Evolutionary conservation across 345 rosid species (phyloP).

Genomic region (Rhodomyrtus tomentosa): DNA sequence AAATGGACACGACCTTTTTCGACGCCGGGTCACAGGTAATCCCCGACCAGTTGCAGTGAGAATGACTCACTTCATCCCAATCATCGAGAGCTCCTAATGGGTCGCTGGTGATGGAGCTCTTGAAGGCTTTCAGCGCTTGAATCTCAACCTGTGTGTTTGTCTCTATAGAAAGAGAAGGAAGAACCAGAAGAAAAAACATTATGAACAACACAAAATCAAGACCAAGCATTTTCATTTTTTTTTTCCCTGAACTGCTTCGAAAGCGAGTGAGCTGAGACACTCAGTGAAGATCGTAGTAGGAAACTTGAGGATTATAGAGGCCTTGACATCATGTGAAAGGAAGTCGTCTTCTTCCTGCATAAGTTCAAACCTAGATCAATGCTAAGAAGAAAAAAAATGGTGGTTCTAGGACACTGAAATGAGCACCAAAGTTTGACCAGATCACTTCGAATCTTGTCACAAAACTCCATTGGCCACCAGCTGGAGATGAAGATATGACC

Average conservation of each 20-base stretch:
- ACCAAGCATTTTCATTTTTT: not conserved
- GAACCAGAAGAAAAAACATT: not conserved
- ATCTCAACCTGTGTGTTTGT: conserved; percentile 22
- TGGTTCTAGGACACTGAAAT: not conserved
- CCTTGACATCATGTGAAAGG: not conserved
- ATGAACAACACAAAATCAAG: not conserved
- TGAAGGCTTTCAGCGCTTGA: conserved; percentile 55
- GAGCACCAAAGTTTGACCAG: not conserved
- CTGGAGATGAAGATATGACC: not conserved
- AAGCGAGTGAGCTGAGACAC: not conserved
- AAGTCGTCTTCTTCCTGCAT: not conserved
- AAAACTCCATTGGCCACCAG: not conserved
- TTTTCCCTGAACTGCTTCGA: not conserved
- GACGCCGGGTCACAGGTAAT: conserved; percentile 42
- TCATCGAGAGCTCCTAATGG: conserved; percentile 46
- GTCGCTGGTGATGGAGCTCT: conserved; percentile 33
- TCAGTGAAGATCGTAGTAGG: not conserved
- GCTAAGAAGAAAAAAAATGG: not conserved
- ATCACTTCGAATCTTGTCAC: not conserved
- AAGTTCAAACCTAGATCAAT: not conserved
- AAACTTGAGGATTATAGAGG: not conserved
- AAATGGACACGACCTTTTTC: conserved; percentile 29
- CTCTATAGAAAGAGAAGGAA: not conserved
- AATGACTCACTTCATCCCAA: conserved; percentile 41
- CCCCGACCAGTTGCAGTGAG: conserved; percentile 79